A percentile compares a stretch with the other conserved stretches of the same genome.
Conservation (phyloP, 306 rosid species). For the Inga oerstediana region DNA sequence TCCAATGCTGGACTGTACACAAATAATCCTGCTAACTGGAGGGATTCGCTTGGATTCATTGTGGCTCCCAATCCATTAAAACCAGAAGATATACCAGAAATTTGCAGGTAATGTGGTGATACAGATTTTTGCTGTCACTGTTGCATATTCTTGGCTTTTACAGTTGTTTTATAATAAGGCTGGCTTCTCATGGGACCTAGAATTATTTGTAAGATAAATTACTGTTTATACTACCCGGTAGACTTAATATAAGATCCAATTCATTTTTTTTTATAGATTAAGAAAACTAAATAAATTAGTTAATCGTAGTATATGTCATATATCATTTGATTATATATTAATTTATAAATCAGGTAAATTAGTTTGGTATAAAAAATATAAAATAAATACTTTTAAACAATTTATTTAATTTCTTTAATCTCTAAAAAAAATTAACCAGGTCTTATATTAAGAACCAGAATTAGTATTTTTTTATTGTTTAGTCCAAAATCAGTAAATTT, state of each 20-base stretch:
- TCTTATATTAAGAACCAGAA: too few relatives aligned
- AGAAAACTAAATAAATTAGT: too few relatives aligned
- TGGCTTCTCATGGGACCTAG: neutral
- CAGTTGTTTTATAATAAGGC: neutral
- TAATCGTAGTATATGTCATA: too few relatives aligned
- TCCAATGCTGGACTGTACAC: constrained; percentile 37
- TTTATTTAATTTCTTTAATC: too few relatives aligned
- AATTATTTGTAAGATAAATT: neutral
- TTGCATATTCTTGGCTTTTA: neutral
- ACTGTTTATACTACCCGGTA: neutral
- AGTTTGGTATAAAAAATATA: too few relatives aligned
- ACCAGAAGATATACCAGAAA: constrained; percentile 38
- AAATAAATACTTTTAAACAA: too few relatives aligned
- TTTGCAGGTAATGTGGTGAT: constrained; percentile 33
- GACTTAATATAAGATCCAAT: too few relatives aligned
- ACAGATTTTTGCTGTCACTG: neutral
- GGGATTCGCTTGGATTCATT: constrained; percentile 45
- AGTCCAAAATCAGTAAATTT: neutral
- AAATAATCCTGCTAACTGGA: constrained; percentile 46
- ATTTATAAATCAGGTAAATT: too few relatives aligned
- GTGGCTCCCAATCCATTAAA: constrained; percentile 42
- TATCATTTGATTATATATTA: too few relatives aligned
- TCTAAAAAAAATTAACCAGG: too few relatives aligned
- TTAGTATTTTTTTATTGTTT: neutral
- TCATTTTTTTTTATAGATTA: too few relatives aligned